Evolutionary conservation across 805 yeast species (phyloP), one percentile per base, ranked within the genome.

Genomic region (Sugiyamaella qingdaonensis): DNA sequence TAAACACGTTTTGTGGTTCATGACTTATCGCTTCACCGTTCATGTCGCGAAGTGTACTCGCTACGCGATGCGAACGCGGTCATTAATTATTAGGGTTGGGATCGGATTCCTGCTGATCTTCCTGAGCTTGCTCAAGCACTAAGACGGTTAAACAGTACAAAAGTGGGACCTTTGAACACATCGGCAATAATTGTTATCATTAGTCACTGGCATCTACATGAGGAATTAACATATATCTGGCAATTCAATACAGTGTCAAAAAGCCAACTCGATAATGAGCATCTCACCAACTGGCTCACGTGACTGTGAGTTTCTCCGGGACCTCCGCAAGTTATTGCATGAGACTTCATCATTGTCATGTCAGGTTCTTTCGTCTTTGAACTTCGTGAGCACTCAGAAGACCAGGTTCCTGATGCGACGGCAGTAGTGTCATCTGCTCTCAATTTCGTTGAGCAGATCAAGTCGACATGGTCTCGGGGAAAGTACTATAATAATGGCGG

Each of bases 391-490:
- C 57, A 58, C 48, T 18, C 43, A 9, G 57, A 45, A 18, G 48
- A 32, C 2, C 62, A 61, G 29, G 54, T 66, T 14, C 68, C 69
- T 2, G 39, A 16, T 9, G 42, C 57, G 10, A 31, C 45, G 13
- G 61, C 35, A 18, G 65, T 63, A 10, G 55, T 59, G 14, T 49
- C 39, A 14, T 10, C 42, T 13, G 68, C 61, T 2, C 41, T 59
- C 11, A 54, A 55, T n/a, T 54, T 66, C 19, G 51, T 52, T 2
- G 33, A 32, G 13, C 16, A 33, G 9, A 51, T 67, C 16, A 54
- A 54, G 33, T 18, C 36, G 13, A 10, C 47, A 1, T 67, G 71
- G 71, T 36, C 36, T 10, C 51, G 49, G 35, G 60, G 59, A 9
- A 62, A 59, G 34, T 36, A 11, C 29, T 58, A 55, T 44, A 48